Evolutionary conservation across 345 rosid genomes (phyloP).

Genomic region (Syzygium oleosum): DNA sequence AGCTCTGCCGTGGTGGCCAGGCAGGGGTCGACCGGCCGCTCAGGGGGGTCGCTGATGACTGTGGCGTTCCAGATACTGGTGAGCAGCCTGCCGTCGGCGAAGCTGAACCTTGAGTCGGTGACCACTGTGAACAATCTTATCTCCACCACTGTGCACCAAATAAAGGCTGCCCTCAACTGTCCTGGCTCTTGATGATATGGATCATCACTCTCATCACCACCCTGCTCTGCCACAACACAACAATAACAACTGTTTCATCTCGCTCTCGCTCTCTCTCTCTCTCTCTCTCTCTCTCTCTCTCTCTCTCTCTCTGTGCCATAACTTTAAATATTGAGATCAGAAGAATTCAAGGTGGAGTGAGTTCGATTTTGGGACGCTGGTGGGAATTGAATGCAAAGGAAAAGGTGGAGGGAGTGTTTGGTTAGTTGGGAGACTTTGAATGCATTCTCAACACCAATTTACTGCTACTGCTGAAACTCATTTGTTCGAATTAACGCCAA

Average conservation of each 20-base stretch:
- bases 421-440: slow-evolving; percentile 4
- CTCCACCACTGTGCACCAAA: slow-evolving; percentile 81
- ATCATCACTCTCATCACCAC: background rate
- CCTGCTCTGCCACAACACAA: background rate
- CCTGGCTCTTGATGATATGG: slow-evolving; percentile 40
- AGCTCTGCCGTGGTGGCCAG: slow-evolving; percentile 3
- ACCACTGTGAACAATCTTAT: slow-evolving; percentile 84
- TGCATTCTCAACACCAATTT: background rate
- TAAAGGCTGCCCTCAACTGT: slow-evolving; percentile 83
- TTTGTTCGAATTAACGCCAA: background rate
- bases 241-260: slow-evolving; percentile 14
- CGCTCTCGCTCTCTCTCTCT: slow-evolving; percentile 12
- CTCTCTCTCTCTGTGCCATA: background rate
- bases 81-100: slow-evolving; percentile 79
- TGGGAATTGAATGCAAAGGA: background rate
- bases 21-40: background rate
- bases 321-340: slow-evolving; percentile 35
- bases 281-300: background rate
- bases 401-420: background rate
- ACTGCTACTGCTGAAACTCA: background rate
- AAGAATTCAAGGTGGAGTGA: background rate
- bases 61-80: slow-evolving; percentile 94
- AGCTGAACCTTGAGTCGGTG: slow-evolving; percentile 90
- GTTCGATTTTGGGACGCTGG: background rate
- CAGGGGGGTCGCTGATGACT: slow-evolving; percentile 50